These are phyloP conservation scores for Ophiobolus disseminans DNA, from an alignment of 2,329 filamentous ascomycete species.

Conservation along the genomic window DNA sequence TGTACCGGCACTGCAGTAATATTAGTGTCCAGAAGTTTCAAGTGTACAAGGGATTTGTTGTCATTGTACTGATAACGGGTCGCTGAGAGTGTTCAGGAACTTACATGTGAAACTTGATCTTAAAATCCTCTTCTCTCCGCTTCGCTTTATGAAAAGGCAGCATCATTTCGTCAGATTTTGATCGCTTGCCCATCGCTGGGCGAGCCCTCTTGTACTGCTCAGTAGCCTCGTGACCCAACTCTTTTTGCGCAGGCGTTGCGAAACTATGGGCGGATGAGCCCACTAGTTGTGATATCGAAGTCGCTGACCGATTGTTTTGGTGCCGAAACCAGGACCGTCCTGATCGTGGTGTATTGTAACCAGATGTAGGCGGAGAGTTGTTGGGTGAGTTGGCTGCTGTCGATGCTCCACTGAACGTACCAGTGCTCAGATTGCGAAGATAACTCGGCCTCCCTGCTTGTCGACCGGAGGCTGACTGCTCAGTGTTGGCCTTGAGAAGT, in stretches of 20 bases:
- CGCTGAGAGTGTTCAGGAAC: background rate
- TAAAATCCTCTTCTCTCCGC: conserved; percentile 59
- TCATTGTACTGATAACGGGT: background rate
- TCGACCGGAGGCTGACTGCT: conserved; percentile 12
- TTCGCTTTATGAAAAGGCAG: conserved; percentile 46
- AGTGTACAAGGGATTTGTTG: background rate
- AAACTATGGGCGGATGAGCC: conserved; percentile 54
- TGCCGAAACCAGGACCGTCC: conserved; percentile 48
- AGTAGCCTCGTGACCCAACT: conserved; percentile 52
- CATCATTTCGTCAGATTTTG: conserved; percentile 47
- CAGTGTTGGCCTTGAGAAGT: conserved; percentile 63
- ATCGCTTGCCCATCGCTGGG: conserved; percentile 46
- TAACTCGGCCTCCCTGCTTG: conserved; percentile 15
- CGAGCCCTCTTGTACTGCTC: conserved; percentile 50
- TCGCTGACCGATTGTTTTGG: conserved; percentile 46
- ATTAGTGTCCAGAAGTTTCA: background rate
- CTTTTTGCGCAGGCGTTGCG: conserved; percentile 50
- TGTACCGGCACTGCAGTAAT: conserved; percentile 61
- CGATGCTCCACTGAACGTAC: conserved; percentile 41
- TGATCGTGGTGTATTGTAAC: conserved; percentile 49
- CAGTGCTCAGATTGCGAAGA: conserved; percentile 34
- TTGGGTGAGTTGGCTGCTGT: conserved; percentile 46
- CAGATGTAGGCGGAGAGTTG: conserved; percentile 52
- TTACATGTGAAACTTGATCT: conserved; percentile 65
- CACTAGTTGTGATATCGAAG: conserved; percentile 54